A percentile compares a stretch with the other conserved stretches of the same genome.
These are phyloP conservation scores for Haplographium delicatum DNA, from an alignment of 495 filamentous ascomycete species.

Conservation along the genomic window DNA sequence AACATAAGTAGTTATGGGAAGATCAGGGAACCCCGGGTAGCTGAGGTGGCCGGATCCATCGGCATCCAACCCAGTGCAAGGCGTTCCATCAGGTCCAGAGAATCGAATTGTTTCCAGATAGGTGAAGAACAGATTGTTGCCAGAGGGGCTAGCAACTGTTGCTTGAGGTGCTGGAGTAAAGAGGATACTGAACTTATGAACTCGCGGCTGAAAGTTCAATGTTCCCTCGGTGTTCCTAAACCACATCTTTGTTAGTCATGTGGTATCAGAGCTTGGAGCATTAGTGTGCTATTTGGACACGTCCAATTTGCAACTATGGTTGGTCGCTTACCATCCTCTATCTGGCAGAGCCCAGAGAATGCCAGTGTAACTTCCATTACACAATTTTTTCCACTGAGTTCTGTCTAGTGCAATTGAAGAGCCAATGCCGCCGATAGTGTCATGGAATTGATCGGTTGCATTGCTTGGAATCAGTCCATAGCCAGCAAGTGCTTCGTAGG, in stretches of 20 bases:
- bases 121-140: conserved; percentile 57
- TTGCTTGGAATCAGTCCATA: conserved; percentile 60
- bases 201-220: conserved; percentile 63
- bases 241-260: conserved; percentile 38
- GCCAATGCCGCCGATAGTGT: conserved; percentile 67
- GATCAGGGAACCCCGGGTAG: conserved; percentile 56
- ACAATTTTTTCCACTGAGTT: conserved; percentile 55
- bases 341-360: conserved; percentile 64
- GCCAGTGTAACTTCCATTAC: conserved; percentile 53
- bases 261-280: not conserved
- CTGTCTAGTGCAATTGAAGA: conserved; percentile 61
- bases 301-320: not conserved
- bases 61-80: conserved; percentile 66
- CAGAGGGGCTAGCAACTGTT: conserved; percentile 50
- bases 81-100: conserved; percentile 60
- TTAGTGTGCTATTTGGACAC: not conserved
- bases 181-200: conserved; percentile 65
- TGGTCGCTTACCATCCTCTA: conserved; percentile 56
- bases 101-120: conserved; percentile 68
- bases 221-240: conserved; percentile 58
- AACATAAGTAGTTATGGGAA: conserved; percentile 61
- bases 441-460: conserved; percentile 63
- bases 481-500: conserved; percentile 65
- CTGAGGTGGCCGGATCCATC: conserved; percentile 46
- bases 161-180: conserved; percentile 48